Evolutionary conservation across 2,329 filamentous ascomycete species (phyloP).

Genomic region (Teratosphaeria nubilosa): DNA sequence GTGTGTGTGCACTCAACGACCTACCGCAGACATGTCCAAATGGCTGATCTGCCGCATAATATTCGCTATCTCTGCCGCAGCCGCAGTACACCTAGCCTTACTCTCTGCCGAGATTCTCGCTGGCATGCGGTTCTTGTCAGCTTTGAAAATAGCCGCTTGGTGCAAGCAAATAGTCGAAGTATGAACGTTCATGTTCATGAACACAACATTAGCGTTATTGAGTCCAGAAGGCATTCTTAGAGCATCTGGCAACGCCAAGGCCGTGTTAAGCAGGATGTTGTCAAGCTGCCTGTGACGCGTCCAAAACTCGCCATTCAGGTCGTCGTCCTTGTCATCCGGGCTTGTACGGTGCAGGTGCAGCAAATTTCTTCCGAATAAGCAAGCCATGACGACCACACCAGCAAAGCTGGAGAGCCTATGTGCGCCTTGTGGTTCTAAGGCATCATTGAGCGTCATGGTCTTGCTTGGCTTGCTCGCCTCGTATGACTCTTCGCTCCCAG

Average conservation of each 20-base stretch:
- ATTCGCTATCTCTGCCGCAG: slow-evolving; percentile 84
- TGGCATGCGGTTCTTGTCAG: slow-evolving; percentile 75
- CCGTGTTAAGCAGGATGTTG: slow-evolving; percentile 79
- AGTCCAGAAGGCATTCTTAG: slow-evolving; percentile 71
- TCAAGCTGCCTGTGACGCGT: slow-evolving; percentile 83
- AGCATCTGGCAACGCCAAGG: slow-evolving; percentile 68
- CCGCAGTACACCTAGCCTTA: slow-evolving; percentile 84
- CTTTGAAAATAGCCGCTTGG: slow-evolving; percentile 95
- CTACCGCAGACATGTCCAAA: slow-evolving; percentile 70
- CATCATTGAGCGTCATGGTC: slow-evolving; percentile 59
- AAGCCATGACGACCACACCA: slow-evolving; percentile 74
- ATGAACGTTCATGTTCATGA: slow-evolving; percentile 94
- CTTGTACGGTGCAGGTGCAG: slow-evolving; percentile 83
- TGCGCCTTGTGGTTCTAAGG: slow-evolving; percentile 61
- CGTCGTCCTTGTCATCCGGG: slow-evolving; percentile 68
- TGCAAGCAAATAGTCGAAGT: slow-evolving; percentile 96
- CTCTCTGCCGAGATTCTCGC: slow-evolving; percentile 73
- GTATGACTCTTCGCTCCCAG: slow-evolving; percentile 74
- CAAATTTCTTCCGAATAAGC: slow-evolving; percentile 81
- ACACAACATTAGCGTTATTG: slow-evolving; percentile 73
- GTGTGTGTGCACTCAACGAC: slow-evolving; percentile 24
- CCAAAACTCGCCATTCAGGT: slow-evolving; percentile 92
- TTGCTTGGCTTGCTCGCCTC: slow-evolving; percentile 66
- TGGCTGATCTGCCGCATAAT: slow-evolving; percentile 95
- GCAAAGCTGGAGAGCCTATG: slow-evolving; percentile 66